Conservation (phyloP, 176 grass and related monocot species). For the Echinochloa phyllopogon region DNA sequence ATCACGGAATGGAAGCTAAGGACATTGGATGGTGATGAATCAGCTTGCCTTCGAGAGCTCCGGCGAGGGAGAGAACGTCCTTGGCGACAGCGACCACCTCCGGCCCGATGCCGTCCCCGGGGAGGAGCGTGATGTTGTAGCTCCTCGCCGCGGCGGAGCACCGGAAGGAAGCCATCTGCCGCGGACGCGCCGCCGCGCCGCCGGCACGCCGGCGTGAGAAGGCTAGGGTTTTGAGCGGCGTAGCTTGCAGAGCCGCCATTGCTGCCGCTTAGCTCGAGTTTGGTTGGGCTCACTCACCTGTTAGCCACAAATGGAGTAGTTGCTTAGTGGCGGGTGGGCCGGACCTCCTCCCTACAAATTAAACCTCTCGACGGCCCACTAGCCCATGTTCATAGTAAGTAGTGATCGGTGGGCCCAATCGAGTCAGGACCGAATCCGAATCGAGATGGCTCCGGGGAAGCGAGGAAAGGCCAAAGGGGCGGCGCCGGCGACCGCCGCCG, state of each 20-base stretch:
- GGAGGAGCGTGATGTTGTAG: constrained; percentile 80
- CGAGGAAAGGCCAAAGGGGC: constrained; percentile 70
- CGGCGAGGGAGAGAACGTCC: constrained; percentile 74
- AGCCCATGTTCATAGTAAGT: neutral
- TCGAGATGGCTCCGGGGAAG: constrained; percentile 76
- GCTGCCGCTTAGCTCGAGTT: neutral
- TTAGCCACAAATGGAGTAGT: no score
- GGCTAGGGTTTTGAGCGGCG: constrained; percentile 49
- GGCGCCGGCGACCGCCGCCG: constrained; percentile 30
- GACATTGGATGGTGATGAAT: neutral
- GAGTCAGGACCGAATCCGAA: neutral
- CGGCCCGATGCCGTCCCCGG: constrained; percentile 90
- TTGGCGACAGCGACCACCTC: constrained; percentile 95
- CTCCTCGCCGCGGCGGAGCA: constrained; percentile 53
- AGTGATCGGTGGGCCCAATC: constrained; percentile 18
- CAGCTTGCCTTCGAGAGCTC: constrained; percentile 64
- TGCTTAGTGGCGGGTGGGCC: no score
- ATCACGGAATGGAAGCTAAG: neutral
- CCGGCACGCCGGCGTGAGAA: neutral
- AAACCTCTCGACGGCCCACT: neutral
- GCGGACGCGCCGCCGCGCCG: neutral
- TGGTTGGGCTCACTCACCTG: neutral
- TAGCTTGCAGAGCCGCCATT: constrained; percentile 51
- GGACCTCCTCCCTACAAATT: no score
- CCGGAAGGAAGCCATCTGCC: constrained; percentile 5